Evolutionary conservation across 1,284 basidiomycete genomes (phyloP).

Genomic region (Boletus sp.): DNA sequence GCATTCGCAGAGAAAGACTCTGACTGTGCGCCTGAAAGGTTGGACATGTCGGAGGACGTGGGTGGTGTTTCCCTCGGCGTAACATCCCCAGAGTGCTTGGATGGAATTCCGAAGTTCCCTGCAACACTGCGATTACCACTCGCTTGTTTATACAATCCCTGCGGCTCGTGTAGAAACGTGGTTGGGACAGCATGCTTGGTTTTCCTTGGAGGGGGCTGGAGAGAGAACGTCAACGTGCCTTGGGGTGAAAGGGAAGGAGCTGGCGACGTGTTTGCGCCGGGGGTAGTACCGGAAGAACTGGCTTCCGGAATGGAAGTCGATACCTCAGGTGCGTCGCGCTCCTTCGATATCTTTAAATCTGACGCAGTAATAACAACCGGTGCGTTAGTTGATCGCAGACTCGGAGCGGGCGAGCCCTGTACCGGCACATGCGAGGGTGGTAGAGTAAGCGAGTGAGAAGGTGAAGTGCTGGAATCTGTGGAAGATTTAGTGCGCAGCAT

Average conservation of each 20-base stretch:
- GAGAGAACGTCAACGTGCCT: constrained; percentile 36
- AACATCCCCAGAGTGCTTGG: constrained; percentile 8
- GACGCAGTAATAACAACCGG: constrained; percentile 28
- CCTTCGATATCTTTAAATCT: constrained; percentile 54
- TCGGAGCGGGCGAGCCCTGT: constrained; percentile 30
- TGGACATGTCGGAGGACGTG: constrained; percentile 1
- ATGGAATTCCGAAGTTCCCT: constrained; percentile 30
- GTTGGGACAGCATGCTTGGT: constrained; percentile 32
- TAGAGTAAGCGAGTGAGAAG: constrained; percentile 22
- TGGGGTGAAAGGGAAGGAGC: constrained; percentile 14
- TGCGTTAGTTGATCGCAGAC: constrained; percentile 24
- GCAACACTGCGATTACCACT: constrained; percentile 32
- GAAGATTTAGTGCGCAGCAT: constrained; percentile 45
- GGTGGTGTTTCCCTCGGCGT: constrained; percentile 16
- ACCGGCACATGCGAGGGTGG: constrained; percentile 19
- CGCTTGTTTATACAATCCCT: constrained; percentile 29
- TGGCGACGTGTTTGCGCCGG: constrained; percentile 12
- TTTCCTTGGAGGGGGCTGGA: constrained; percentile 63
- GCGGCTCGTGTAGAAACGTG: constrained; percentile 6
- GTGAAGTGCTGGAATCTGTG: constrained; percentile 26
- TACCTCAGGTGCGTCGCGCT: constrained; percentile 33
- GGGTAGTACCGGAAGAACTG: constrained; percentile 20
- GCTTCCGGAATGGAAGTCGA: constrained; percentile 15
- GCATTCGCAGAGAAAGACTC: constrained; percentile 8
- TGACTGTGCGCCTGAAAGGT: constrained; percentile 4